Base-by-base conservation (phyloP, 805 yeast genomes). In the Myxozyma udenii region DNA sequence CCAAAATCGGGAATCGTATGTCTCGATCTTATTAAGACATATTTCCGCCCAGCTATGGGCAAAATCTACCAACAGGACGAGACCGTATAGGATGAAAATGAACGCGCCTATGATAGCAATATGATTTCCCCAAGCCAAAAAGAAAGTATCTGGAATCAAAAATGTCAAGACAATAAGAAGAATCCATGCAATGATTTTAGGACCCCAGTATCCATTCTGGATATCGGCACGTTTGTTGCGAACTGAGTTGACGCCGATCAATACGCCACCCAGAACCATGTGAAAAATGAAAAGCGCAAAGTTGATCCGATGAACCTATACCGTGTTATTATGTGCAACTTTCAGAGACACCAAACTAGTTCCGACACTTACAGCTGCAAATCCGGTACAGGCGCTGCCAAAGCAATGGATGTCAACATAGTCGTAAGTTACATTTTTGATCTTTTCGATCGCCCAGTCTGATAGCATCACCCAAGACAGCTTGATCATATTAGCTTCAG, bases 21-120 rank as follows among this genome's bases (percentile, higher is more conserved):
- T 81, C 66, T 93, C 98, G 38, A 93, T 87, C 62, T 88, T 86
- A 59, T 84, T 89, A 48, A 93, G 77, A 68, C 98, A 93, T 5
- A 85, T 86, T 63, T 93, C 99, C 0, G 98, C 97, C 96, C 97
- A 93, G 61, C 91, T 91, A 69, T 93, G 98, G 3, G 98, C 98
- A 75, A 88, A 93, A 68, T 93, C 98, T 28, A 93, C 97, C 44
- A 93, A 73, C 44, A 93, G 74, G 12, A 95, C 85, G 51, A 93
- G 76, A 1, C 98, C 98, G 55, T 93, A 87, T 14, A 93, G 82
- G 33, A 91, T 78, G 70, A 93, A 93, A 3, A 89, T 64, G 2
- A 91, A 85, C 40, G 96, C 87, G 62, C 88, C 83, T 3, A 88
- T 70, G 26, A 90, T 84, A 4, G 97, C 88, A 40, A 93, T 74